Evolutionary conservation across 2,329 filamentous ascomycete genomes (phyloP).

Genomic region (Stachybotrys echinatus): DNA sequence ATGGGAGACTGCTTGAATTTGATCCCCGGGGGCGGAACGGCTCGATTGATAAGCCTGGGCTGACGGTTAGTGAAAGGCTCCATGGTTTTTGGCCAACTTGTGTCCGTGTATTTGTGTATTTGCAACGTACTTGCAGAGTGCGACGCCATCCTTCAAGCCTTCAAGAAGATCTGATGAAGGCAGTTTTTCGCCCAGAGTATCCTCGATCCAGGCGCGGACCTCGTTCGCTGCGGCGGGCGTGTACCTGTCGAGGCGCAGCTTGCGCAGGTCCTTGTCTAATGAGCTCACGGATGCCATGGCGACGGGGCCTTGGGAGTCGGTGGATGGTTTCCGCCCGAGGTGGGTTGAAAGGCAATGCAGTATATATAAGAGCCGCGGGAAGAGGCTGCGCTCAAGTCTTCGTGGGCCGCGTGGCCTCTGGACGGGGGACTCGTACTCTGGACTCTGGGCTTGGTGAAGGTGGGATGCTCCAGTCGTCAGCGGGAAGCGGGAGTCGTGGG

Average conservation of each 20-base stretch:
- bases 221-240: slow-evolving; percentile 87
- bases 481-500: too few relatives aligned
- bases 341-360: too few relatives aligned
- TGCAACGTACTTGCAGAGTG: slow-evolving; percentile 77
- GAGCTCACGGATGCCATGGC: slow-evolving; percentile 89
- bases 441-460: too few relatives aligned
- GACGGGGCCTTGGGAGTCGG: neutral
- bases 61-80: slow-evolving; percentile 6
- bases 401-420: too few relatives aligned
- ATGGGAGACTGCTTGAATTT: slow-evolving; percentile 89
- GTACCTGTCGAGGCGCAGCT: slow-evolving; percentile 86
- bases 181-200: slow-evolving; percentile 68
- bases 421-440: too few relatives aligned
- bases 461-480: too few relatives aligned
- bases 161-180: slow-evolving; percentile 74
- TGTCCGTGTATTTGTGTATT: too few relatives aligned
- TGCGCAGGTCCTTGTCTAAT: slow-evolving; percentile 92
- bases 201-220: slow-evolving; percentile 80
- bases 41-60: slow-evolving; percentile 73
- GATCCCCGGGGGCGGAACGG: slow-evolving; percentile 68
- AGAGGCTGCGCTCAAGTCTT: too few relatives aligned
- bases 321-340: neutral
- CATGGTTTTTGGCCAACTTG: neutral
- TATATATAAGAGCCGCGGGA: too few relatives aligned
- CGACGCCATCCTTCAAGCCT: slow-evolving; percentile 82